Conservation (phyloP, 768 basidiomycete species). For the Leucogyrophana mollusca region DNA sequence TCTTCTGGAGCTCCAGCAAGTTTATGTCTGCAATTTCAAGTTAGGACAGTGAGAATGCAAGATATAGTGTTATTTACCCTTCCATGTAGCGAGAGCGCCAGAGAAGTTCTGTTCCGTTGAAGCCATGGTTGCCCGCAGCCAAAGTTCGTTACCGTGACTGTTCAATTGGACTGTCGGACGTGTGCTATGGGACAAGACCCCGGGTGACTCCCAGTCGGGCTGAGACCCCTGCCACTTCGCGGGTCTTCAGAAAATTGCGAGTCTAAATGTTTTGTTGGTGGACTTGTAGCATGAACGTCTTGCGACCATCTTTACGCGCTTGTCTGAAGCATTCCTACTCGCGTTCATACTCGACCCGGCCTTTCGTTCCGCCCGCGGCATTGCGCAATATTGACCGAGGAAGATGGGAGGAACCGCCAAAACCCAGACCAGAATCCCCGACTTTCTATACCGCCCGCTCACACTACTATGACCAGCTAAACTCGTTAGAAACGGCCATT, state of each 20-base stretch:
- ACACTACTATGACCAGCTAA: conserved; percentile 70
- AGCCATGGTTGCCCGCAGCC: conserved; percentile 14
- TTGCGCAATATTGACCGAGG: conserved; percentile 14
- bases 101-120: conserved; percentile 80
- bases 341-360: conserved; percentile 11
- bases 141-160: no score
- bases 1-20: conserved; percentile 88
- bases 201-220: no score
- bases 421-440: conserved; percentile 56
- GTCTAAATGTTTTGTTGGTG: no score
- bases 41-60: conserved; percentile 1
- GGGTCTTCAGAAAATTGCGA: no score
- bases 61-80: conserved; percentile 49
- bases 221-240: no score
- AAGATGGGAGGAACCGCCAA: background rate
- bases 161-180: no score
- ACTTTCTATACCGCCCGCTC: conserved; percentile 84
- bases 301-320: no score
- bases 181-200: no score
- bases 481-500: conserved; percentile 64
- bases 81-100: conserved; percentile 91
- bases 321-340: background rate
- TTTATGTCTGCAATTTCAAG: conserved; percentile 68
- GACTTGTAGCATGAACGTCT: no score
- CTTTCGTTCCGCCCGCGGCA: conserved; percentile 37